Percentiles rank a stretch among this genome's conserved stretches.
Conservation (phyloP, 306 rosid species). For the Citrullus amarus region DNA sequence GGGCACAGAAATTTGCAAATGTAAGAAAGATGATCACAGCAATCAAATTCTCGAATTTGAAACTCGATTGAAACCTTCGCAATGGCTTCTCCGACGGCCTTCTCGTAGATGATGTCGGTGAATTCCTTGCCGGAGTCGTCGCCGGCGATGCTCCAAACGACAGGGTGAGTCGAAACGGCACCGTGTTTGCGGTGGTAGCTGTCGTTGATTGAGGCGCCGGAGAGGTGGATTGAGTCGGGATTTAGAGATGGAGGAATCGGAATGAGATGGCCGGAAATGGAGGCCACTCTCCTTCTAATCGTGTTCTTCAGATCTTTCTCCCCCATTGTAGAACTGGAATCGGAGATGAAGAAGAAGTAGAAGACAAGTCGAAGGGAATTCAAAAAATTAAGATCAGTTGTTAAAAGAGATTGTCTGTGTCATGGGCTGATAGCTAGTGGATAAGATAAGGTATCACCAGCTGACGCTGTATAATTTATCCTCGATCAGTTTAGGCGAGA, state of each 20-base stretch:
- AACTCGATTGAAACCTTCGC: conserved; percentile 41
- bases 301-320: conserved; percentile 29
- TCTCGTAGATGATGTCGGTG: conserved; percentile 67
- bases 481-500: neutral
- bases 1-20: neutral
- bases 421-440: neutral
- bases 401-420: neutral
- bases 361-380: neutral
- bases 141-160: conserved; percentile 36
- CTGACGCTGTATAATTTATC: neutral
- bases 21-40: neutral
- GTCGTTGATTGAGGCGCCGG: conserved; percentile 32
- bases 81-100: conserved; percentile 67
- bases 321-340: conserved; percentile 19
- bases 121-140: conserved; percentile 44
- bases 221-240: conserved; percentile 12
- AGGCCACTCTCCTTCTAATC: conserved; percentile 41
- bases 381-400: neutral
- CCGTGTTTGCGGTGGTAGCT: conserved; percentile 58
- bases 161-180: conserved; percentile 40
- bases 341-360: neutral
- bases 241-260: conserved; percentile 9
- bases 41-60: neutral
- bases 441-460: neutral
- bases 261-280: conserved; percentile 41